phyloP scores from a whole-genome alignment of 495 filamentous ascomycete species.

The Penicillium argentinense region DNA sequence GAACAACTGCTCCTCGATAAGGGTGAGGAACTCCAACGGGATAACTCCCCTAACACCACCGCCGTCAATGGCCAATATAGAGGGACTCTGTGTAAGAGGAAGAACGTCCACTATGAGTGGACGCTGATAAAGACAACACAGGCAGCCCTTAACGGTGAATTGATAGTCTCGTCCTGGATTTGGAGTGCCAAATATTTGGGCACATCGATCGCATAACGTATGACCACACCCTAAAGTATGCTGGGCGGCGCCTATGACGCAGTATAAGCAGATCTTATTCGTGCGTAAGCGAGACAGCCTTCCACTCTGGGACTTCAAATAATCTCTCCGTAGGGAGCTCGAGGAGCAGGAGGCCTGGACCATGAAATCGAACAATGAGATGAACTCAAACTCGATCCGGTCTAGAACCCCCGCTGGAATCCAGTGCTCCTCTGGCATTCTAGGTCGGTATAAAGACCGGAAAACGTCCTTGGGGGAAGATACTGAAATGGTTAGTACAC shows the following conservation, averaged over 20 bases:
- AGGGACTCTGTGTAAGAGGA: constrained; percentile 30
- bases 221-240: constrained; percentile 30
- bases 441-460: neutral
- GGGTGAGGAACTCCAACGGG: constrained; percentile 30
- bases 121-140: constrained; percentile 15
- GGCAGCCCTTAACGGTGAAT: constrained; percentile 19
- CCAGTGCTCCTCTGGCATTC: no score
- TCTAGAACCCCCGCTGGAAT: neutral
- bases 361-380: neutral
- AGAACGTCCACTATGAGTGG: constrained; percentile 25
- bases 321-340: constrained; percentile 10
- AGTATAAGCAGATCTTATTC: constrained; percentile 26
- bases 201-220: constrained; percentile 30
- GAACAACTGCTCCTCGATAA: constrained; percentile 30
- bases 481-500: no score
- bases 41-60: constrained; percentile 33
- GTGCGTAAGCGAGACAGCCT: constrained; percentile 8
- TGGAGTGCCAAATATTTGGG: constrained; percentile 21
- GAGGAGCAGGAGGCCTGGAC: no score
- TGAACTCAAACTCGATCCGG: neutral
- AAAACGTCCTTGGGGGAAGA: no score
- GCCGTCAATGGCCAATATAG: constrained; percentile 37
- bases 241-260: constrained; percentile 23
- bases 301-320: constrained; percentile 10
- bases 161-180: constrained; percentile 14